Base-by-base conservation (phyloP, 306 rosid genomes). In the Quercus robur region DNA sequence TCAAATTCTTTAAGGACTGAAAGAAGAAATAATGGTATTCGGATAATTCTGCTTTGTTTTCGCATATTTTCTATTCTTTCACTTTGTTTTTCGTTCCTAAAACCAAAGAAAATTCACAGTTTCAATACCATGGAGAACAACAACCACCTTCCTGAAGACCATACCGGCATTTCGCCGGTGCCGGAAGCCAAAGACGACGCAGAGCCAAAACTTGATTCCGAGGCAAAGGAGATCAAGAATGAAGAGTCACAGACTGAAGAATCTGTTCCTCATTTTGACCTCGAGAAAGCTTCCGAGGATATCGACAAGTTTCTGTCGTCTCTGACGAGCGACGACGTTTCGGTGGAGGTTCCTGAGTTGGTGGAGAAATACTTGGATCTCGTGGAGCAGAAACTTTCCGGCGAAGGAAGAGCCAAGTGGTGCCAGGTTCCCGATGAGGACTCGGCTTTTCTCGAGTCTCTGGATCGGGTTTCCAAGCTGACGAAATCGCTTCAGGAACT, bases 391-490 rank as follows among this genome's bases (percentile, higher is more conserved):
- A 88, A 81, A 83, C 52, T 88, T 3, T 25, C 69, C 0, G 75
- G 83, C 0, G 89, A 78, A 69, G 78, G 56, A 0, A 87, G 78
- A 71, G 14, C 76, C 2, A 91, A 80, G 31, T 88, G 91, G 89
- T 80, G 76, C 6, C 83, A 74, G 35, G 78, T 21, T 12, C 35
- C 70, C 0, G 86, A 80, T 66, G 86, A 88, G 19, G 94, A 89
- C 51, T 73, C 85, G 2, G 41, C 56, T 23, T 84, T 94, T 74
- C 4, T 90, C 10, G 89, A 83, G 67, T 66, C 88, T 1, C 75
- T 87, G 70, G 75, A 80, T 77, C 87, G 89, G 70, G 51, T 92
- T 66, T 82, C 91, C 0, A 92, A 82, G 51, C 73, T 90, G 20
- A 64, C 77, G 73, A 82, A 68, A 56, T 51, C 56, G 19, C 61